Evolutionary conservation across 1,284 basidiomycete genomes (phyloP).

Genomic region (Boletus sp.): DNA sequence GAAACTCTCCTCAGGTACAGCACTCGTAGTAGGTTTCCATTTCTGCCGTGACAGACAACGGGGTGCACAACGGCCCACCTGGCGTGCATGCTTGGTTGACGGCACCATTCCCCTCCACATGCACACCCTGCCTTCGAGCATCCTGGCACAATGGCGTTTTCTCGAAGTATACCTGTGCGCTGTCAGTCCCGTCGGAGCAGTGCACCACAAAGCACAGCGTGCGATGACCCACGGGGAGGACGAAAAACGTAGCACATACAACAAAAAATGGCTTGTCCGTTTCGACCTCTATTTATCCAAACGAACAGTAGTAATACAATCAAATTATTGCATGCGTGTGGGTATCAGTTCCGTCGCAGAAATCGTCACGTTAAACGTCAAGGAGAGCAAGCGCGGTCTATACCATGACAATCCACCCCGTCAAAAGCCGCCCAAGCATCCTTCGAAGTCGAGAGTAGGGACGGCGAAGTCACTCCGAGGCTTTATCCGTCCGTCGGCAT

Average conservation of each 20-base stretch:
- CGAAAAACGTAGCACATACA: not conserved
- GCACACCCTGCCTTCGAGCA: not conserved
- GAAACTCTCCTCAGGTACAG: conserved; percentile 17
- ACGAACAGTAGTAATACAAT: conserved; percentile 32
- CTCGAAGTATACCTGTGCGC: too few species aligned
- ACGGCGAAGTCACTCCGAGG: conserved; percentile 33
- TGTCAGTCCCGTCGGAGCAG: conserved; percentile 6
- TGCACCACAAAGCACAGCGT: not conserved
- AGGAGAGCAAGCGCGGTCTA: conserved; percentile 12
- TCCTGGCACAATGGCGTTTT: not conserved
- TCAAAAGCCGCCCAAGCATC: conserved; percentile 54
- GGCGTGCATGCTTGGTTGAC: conserved; percentile 14
- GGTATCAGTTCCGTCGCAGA: conserved; percentile 35
- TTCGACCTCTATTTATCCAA: conserved; percentile 25
- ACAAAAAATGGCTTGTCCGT: conserved; percentile 2
- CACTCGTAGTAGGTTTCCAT: not conserved
- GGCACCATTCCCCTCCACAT: conserved; percentile 6
- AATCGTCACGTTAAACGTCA: conserved; percentile 14
- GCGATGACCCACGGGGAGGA: not conserved
- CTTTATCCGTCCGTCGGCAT: conserved; percentile 30
- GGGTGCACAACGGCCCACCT: conserved; percentile 1
- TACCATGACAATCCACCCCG: conserved; percentile 12
- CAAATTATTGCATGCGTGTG: conserved; percentile 25
- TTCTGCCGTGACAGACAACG: not conserved
- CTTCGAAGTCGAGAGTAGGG: conserved; percentile 42